A percentile compares a stretch with the other conserved stretches of the same genome.
phyloP scores from a whole-genome alignment of 2,329 filamentous ascomycete species.

The Arthrinium puccinioides region DNA sequence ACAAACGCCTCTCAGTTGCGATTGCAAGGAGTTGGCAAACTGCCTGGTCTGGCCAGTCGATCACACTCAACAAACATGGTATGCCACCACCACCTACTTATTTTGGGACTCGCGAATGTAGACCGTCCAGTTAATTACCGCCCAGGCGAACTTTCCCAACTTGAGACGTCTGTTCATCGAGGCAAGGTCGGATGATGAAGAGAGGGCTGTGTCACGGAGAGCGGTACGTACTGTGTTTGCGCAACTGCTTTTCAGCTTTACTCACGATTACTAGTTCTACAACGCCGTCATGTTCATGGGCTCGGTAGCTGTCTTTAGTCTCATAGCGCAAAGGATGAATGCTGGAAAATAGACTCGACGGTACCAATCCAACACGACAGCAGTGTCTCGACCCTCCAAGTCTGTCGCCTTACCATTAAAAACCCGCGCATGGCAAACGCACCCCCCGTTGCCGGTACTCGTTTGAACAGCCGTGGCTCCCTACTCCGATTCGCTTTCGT shows the following conservation, averaged over 20 bases:
- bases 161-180: conserved; percentile 95
- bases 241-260: too few species aligned
- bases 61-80: too few species aligned
- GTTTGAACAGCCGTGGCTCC: not conserved
- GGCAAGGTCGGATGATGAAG: conserved; percentile 84
- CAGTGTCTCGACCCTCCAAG: too few species aligned
- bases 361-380: not conserved
- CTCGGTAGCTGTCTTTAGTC: conserved; percentile 87
- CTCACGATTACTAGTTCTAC: conserved; percentile 64
- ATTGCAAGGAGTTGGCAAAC: too few species aligned
- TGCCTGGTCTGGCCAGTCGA: too few species aligned
- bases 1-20: too few species aligned
- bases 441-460: not conserved
- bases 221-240: too few species aligned
- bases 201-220: conserved; percentile 87
- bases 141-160: conserved; percentile 76
- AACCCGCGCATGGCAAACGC: too few species aligned
- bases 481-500: conserved; percentile 59
- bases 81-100: too few species aligned
- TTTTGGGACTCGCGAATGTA: too few species aligned
- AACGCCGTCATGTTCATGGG: conserved; percentile 96
- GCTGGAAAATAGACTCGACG: conserved; percentile 25
- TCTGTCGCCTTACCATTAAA: too few species aligned
- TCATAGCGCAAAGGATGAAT: conserved; percentile 83
- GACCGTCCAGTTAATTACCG: too few species aligned